Conservation (phyloP, 345 rosid species). For the Dimocarpus longan region DNA sequence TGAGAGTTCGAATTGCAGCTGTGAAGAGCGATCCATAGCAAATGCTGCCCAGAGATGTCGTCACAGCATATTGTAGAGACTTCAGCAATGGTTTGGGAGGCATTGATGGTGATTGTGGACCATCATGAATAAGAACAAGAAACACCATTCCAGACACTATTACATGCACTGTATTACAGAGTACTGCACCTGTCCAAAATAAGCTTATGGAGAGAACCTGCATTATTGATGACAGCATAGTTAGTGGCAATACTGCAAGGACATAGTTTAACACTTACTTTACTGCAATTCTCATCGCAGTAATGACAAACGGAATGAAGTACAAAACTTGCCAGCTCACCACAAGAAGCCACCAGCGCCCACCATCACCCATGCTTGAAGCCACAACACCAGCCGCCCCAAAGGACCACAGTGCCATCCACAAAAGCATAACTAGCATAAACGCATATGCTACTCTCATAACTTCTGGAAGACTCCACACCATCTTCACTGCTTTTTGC, state of each 20-base stretch:
- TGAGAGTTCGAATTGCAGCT: slow-evolving; percentile 89
- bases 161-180: slow-evolving; percentile 92
- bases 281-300: slow-evolving; percentile 31
- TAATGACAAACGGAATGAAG: slow-evolving; percentile 29
- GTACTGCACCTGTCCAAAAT: slow-evolving; percentile 97
- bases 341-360: slow-evolving; percentile 97
- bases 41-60: slow-evolving; percentile 94
- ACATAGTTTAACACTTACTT: slow-evolving; percentile 19
- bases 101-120: slow-evolving; percentile 68
- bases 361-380: slow-evolving; percentile 63
- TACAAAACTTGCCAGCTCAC: slow-evolving; percentile 99
- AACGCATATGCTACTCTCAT: slow-evolving; percentile 75
- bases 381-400: slow-evolving; percentile 95
- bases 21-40: slow-evolving; percentile 98
- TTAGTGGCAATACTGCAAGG: slow-evolving; percentile 16
- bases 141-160: slow-evolving; percentile 95
- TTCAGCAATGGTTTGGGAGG: slow-evolving; percentile 75
- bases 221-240: slow-evolving; percentile 29
- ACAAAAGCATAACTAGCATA: slow-evolving; percentile 72
- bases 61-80: slow-evolving; percentile 73
- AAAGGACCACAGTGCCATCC: slow-evolving; percentile 94
- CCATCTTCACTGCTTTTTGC: slow-evolving; percentile 81
- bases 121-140: slow-evolving; percentile 86
- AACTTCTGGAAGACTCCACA: slow-evolving; percentile 92
- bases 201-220: slow-evolving; percentile 94